phyloP scores from a whole-genome alignment of 106 monocot genomes.

The Acanthochlamys bracteata region DNA sequence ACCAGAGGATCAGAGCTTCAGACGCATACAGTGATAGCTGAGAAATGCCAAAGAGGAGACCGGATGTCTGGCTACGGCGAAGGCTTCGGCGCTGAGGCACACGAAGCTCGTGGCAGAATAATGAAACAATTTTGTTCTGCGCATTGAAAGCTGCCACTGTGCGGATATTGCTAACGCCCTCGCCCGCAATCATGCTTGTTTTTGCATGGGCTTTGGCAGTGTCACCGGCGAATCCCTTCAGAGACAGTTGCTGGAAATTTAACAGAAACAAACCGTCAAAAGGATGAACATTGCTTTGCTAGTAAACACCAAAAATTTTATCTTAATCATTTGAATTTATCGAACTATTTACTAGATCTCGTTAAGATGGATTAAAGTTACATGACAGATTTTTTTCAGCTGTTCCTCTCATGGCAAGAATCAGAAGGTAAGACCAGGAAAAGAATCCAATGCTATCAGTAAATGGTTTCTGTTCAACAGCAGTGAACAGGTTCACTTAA shows the following conservation, averaged over 20 bases:
- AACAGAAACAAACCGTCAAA: conserved; percentile 4
- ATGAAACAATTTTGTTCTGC: conserved; percentile 61
- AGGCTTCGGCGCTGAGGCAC: conserved; percentile 48
- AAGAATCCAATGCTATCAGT: too few species aligned
- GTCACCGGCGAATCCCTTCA: conserved; percentile 94
- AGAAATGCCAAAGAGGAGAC: conserved; percentile 57
- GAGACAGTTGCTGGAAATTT: conserved; percentile 69
- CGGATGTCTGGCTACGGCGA: conserved; percentile 54
- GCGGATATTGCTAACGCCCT: conserved; percentile 90
- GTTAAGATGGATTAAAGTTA: too few species aligned
- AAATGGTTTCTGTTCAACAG: too few species aligned
- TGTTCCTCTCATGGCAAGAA: too few species aligned
- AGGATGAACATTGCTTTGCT: too few species aligned
- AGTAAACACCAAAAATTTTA: too few species aligned
- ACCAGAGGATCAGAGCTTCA: conserved; percentile 77
- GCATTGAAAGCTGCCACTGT: conserved; percentile 93
- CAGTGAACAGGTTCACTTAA: too few species aligned
- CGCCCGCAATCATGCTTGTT: conserved; percentile 93
- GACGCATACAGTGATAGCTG: conserved; percentile 69
- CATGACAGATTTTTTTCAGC: too few species aligned
- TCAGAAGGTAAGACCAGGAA: too few species aligned
- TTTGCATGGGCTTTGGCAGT: conserved; percentile 93
- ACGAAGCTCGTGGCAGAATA: conserved; percentile 49
- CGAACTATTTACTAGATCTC: too few species aligned
- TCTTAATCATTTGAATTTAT: too few species aligned